These are phyloP conservation scores for Cladosporium sp. DNA, from an alignment of 2,329 filamentous ascomycete genomes.

Conservation along the genomic window DNA sequence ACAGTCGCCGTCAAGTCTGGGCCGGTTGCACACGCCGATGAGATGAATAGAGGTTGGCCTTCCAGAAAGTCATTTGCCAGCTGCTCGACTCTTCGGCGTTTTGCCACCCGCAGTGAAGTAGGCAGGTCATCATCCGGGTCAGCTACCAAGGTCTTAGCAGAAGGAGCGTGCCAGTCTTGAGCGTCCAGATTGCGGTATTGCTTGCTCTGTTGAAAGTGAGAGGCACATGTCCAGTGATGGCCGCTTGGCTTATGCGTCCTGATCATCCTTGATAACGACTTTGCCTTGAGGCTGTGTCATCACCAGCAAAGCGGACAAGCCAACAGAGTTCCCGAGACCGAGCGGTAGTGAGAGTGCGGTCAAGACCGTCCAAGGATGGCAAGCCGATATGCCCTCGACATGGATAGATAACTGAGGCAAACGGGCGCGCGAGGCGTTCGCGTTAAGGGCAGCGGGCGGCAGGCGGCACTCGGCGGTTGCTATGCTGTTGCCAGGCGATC, in stretches of 20 bases:
- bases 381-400: neutral
- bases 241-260: slow-evolving; percentile 33
- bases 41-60: slow-evolving; percentile 57
- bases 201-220: slow-evolving; percentile 33
- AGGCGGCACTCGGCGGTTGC: slow-evolving; percentile 1
- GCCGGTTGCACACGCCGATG: slow-evolving; percentile 50
- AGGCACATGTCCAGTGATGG: slow-evolving; percentile 32
- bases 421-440: neutral
- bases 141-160: slow-evolving; percentile 50
- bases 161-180: slow-evolving; percentile 25
- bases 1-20: slow-evolving; percentile 28
- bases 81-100: slow-evolving; percentile 58
- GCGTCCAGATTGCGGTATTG: slow-evolving; percentile 30
- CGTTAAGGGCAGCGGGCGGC: neutral
- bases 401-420: neutral
- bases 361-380: neutral
- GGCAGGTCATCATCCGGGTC: slow-evolving; percentile 60
- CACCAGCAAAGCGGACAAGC: neutral
- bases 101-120: slow-evolving; percentile 52
- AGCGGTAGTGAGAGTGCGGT: neutral
- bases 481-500: neutral
- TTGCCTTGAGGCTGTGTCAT: neutral
- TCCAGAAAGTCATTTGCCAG: slow-evolving; percentile 60
- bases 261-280: slow-evolving; percentile 26
- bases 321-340: neutral